Evolutionary conservation across 2,329 filamentous ascomycete genomes (phyloP).

Genomic region (Xylariales sp.): DNA sequence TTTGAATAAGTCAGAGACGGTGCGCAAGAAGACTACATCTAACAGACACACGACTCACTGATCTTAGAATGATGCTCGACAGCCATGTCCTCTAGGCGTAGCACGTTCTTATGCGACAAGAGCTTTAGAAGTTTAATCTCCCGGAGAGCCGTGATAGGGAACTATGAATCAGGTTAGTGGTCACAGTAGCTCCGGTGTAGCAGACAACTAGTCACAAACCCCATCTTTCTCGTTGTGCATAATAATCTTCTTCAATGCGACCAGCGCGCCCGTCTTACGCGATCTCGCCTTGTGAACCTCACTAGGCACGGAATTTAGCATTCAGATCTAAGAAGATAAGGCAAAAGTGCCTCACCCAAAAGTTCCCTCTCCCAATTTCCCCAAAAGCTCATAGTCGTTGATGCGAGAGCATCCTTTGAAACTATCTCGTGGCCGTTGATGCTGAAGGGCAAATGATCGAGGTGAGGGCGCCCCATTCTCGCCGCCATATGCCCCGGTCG

Average conservation of each 20-base stretch:
- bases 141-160: constrained; percentile 96
- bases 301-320: constrained; percentile 54
- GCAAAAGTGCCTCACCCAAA: constrained; percentile 75
- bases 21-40: constrained; percentile 17
- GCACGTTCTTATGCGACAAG: constrained; percentile 88
- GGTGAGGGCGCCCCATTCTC: constrained; percentile 60
- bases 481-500: constrained; percentile 34
- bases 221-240: constrained; percentile 99
- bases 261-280: constrained; percentile 76
- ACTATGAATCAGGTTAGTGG: constrained; percentile 60
- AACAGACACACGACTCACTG: constrained; percentile 41
- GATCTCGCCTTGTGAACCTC: constrained; percentile 93
- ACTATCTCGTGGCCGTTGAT: constrained; percentile 66
- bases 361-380: constrained; percentile 92
- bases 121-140: constrained; percentile 98
- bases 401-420: constrained; percentile 90
- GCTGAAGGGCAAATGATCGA: constrained; percentile 66
- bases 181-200: constrained; percentile 10
- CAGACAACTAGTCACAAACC: constrained; percentile 58
- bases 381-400: constrained; percentile 79
- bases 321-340: constrained; percentile 37
- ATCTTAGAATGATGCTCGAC: constrained; percentile 73
- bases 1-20: constrained; percentile 54
- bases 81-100: constrained; percentile 94
- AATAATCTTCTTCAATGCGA: constrained; percentile 97